phyloP scores from a whole-genome alignment of 2,329 filamentous ascomycete species.

The Fusarium sp. region DNA sequence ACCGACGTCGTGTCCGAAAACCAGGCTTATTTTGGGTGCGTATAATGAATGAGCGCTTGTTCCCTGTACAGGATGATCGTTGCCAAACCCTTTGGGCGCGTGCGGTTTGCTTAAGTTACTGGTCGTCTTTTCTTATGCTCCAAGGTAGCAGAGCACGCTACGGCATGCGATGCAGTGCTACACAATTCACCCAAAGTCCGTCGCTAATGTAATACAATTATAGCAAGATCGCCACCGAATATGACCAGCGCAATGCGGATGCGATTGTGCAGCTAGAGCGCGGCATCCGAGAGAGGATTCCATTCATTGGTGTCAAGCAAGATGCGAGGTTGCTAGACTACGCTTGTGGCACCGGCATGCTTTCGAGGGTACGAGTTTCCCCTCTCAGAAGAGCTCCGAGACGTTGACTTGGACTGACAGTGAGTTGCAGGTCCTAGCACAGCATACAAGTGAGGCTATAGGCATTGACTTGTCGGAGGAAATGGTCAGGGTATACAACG shows the following conservation, averaged over 20 bases:
- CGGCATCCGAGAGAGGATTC: constrained; percentile 62
- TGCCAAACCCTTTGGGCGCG: neutral
- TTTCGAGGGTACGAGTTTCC: constrained; percentile 66
- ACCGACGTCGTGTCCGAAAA: constrained; percentile 49
- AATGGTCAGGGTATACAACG: constrained; percentile 77
- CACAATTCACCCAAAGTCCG: neutral
- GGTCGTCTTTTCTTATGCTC: constrained; percentile 8
- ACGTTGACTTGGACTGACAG: neutral
- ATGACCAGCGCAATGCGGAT: constrained; percentile 65
- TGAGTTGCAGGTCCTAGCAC: constrained; percentile 35
- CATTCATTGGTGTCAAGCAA: constrained; percentile 68
- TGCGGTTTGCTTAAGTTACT: constrained; percentile 2
- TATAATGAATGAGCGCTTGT: constrained; percentile 6
- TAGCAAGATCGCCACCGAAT: constrained; percentile 47
- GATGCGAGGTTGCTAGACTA: constrained; percentile 74
- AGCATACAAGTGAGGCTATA: constrained; percentile 62
- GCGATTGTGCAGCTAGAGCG: constrained; percentile 64
- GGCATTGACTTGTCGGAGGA: constrained; percentile 77
- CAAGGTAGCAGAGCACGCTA: constrained; percentile 11
- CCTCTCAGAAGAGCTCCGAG: neutral
- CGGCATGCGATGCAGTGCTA: neutral
- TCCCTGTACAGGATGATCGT: neutral
- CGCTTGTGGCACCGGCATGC: constrained; percentile 76
- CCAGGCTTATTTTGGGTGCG: constrained; percentile 57
- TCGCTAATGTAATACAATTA: constrained; percentile 29